phyloP scores from a whole-genome alignment of 495 filamentous ascomycete genomes.

The Penicillium verhagenii region DNA sequence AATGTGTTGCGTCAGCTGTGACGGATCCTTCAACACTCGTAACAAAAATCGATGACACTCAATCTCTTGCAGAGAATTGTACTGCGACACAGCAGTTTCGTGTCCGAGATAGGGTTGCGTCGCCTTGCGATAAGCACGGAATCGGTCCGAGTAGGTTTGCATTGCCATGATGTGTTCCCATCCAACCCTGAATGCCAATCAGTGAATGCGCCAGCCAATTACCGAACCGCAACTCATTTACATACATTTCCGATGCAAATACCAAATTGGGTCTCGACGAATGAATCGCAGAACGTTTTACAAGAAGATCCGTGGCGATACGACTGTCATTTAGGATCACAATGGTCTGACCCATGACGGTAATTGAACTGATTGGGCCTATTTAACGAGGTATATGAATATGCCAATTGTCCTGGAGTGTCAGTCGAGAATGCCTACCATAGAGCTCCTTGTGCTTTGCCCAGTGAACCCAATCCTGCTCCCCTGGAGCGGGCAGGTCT shows the following conservation, averaged over 20 bases:
- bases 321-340: conserved; percentile 45
- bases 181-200: conserved; percentile 22
- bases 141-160: conserved; percentile 35
- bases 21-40: conserved; percentile 37
- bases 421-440: neutral
- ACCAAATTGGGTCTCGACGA: conserved; percentile 39
- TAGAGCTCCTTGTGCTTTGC: conserved; percentile 15
- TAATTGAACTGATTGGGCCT: conserved; percentile 50
- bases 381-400: neutral
- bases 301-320: conserved; percentile 40
- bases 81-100: conserved; percentile 30
- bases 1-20: conserved; percentile 37
- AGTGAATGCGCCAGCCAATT: neutral
- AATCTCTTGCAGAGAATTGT: conserved; percentile 34
- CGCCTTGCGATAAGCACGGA: conserved; percentile 43
- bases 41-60: conserved; percentile 44
- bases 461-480: conserved; percentile 19
- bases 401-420: neutral
- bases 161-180: conserved; percentile 38
- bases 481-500: conserved; percentile 9
- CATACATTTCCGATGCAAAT: conserved; percentile 45
- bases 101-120: conserved; percentile 25
- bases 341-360: conserved; percentile 46
- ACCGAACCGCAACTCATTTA: conserved; percentile 1
- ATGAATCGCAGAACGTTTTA: conserved; percentile 39